Evolutionary conservation across 495 filamentous ascomycete genomes (phyloP), one percentile per base, ranked within the genome.

Genomic region (Penicillium ucsense): DNA sequence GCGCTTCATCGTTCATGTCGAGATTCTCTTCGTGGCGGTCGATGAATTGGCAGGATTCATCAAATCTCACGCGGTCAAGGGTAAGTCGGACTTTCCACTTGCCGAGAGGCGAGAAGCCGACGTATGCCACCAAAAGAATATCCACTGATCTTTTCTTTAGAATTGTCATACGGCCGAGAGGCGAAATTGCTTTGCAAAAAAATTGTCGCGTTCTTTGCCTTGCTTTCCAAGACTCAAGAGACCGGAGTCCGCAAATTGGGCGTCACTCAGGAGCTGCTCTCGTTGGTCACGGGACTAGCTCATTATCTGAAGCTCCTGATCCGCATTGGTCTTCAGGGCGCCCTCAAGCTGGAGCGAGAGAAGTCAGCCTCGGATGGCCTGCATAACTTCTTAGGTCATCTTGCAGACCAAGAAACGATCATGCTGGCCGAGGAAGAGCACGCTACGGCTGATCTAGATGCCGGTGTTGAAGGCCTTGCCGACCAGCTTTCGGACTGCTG

Each of bases 291-390:
- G 8, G 91, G 94, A 20, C 80, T 99, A 31, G 94, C 94, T 10
- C 94, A 99, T 68, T 99, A 99, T 59, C 78, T 99, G 20, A 99
- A 99, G 64, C 86, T 99, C 42, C 79, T 99, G 41, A 97, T 99
- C 52, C 82, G 94, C 12, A 99, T 97, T 49, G 94, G 91, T 56
- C 76, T 99, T 6, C 94, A 97, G 61, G 94, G 94, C 38, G 80
- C 92, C 8, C 74, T 99, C 35, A 90, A 85, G 62, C 79, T 96
- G 35, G 94, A 99, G 66, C 82, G 87, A 38, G 89, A 96, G 52
- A 81, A 81, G 49, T 72, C 78, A 34, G 84, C 75, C 35, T 64
- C 81, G 3, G 81, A 88, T 45, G 90, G 86, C 11, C 69, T 99
- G 9, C 78, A 83, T 52, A 66, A 76, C 28, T 95, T 99, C 61